Base-by-base conservation (phyloP, 1,139 yeast species). In the Geotrichum restrictum region DNA sequence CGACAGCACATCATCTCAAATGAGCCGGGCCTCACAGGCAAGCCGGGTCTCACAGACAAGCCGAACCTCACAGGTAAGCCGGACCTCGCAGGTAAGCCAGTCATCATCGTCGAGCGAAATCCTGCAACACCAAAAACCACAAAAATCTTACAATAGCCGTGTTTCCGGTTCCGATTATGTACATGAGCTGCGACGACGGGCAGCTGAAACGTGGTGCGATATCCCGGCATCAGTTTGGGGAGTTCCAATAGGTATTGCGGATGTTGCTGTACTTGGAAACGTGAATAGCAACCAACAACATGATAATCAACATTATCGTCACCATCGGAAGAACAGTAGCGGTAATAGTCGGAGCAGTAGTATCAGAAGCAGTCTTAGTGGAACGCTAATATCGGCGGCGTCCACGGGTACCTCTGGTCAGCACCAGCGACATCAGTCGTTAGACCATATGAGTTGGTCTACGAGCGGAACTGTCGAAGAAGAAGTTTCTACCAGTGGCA, bases 221-320 rank as follows among this genome's bases (percentile, higher is more conserved):
- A 72, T 75, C 0, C 76, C 81, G 0, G 76, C 85, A 1, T 73
- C 75, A 0, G 75, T 75, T 51, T 81, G 85, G 82, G 80, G 79
- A 45, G 69, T 85, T 45, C 91, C 91, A 0, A 75, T 81, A 8
- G 89, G 88, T 1, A 81, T 83, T 19, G 62, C 83, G 72, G 56
- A 72, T 69, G 55, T 13, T 5, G 42, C 48, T 3, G 19, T 24
- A 13, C 33, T 21, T 22, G 11, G 32, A 11, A 33, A 13, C 33
- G 10, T 32, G 19, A 31, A 13, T n/a, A 34, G 32, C 29, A 18
- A 24, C 8, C 29, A 8, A 24, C n/a, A n/a, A n/a, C n/a, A n/a
- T n/a, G n/a, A n/a, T n/a, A n/a, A n/a, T n/a, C n/a, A n/a, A n/a
- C n/a, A n/a, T n/a, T n/a, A 16, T 27, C 6, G 10, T 27, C 4